A percentile compares a stretch with the other conserved stretches of the same genome.
Conservation (phyloP, 768 basidiomycete species). For the Pholiota conissans region DNA sequence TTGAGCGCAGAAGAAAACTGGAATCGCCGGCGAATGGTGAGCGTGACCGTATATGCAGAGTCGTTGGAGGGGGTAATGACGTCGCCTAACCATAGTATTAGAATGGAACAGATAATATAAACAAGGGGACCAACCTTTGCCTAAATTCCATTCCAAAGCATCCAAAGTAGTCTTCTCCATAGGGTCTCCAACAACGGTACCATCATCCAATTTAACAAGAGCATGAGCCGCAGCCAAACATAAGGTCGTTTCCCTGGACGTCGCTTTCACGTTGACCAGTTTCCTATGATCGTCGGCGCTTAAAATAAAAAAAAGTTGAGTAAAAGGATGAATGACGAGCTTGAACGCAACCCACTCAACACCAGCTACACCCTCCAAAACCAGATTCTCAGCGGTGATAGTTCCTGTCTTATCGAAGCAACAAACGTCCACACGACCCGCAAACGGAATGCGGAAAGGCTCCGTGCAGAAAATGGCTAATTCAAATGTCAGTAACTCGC, state of each 20-base stretch:
- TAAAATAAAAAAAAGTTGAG: slow-evolving; percentile 8
- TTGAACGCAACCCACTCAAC: slow-evolving; percentile 74
- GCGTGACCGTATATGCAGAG: slow-evolving; percentile 55
- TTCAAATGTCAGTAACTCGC: background rate
- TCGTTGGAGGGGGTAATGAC: slow-evolving; percentile 59
- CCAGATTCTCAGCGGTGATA: slow-evolving; percentile 93
- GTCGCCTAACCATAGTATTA: slow-evolving; percentile 48
- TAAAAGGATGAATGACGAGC: background rate
- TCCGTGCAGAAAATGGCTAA: slow-evolving; percentile 98
- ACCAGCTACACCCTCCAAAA: slow-evolving; percentile 91
- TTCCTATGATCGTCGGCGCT: slow-evolving; percentile 48
- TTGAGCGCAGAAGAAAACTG: slow-evolving; percentile 98
- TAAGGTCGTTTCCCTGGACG: slow-evolving; percentile 74
- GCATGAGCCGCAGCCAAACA: slow-evolving; percentile 96
- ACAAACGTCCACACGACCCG: slow-evolving; percentile 95
- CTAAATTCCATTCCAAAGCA: slow-evolving; percentile 85
- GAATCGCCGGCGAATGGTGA: slow-evolving; percentile 87
- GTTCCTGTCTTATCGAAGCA: slow-evolving; percentile 99
- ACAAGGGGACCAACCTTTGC: slow-evolving; percentile 48
- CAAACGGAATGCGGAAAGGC: slow-evolving; percentile 95
- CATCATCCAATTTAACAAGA: slow-evolving; percentile 91
- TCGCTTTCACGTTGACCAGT: slow-evolving; percentile 78
- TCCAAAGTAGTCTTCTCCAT: slow-evolving; percentile 98
- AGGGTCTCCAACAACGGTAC: slow-evolving; percentile 92
- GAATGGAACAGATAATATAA: background rate